Evolutionary conservation across 352 stramenopile species (phyloP), one percentile per base, ranked within the genome.

Genomic region (Globisporangium nodosum): DNA sequence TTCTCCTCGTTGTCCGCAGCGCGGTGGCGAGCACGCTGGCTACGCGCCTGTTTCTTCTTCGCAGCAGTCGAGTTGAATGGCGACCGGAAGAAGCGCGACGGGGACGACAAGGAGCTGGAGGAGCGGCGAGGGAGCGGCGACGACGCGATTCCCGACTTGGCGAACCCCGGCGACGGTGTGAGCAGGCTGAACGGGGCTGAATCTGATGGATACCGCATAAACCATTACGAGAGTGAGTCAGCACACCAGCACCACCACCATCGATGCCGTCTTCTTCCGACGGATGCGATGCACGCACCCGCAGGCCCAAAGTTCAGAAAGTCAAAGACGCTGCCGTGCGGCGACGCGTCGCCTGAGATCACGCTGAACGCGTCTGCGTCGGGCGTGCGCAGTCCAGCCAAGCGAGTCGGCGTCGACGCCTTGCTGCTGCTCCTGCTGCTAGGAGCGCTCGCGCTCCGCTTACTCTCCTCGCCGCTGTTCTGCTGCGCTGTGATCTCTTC

Each of bases 61-160:
- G 65, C 54, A 5, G 54, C 68, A 8, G 60, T 69, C 5, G 63
- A 56, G 40, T 56, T 68, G 42, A 80, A 65, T 11, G 85, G 82
- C 21, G 82, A 92, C 18, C 82, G 81, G 54, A 94, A 89, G 64
- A 91, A 94, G 20, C 60, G 70, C 13, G 85, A 92, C 5, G 85
- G 85, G 3, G 82, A 94, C 30, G 63, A 73, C 12, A 71, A 51
- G 0, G 60, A 52, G 46, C 64, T 84, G 2, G 64, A 66, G 16
- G 57, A 48, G 15, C 64, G 61, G 1, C 69, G 71, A 50, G 65
- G 43, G 21, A 58, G 58, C 5, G 65, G 70, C 4, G 71, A 78
- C 35, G 49, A 55, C 30, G 50, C 54, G 13, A 53, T 33, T 2
- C 52, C 13, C 12, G 62, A 42, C 48, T 61, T 70, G n/a, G 59